Base-by-base conservation (phyloP, 2,329 filamentous ascomycete genomes). In the Alternaria sp. region DNA sequence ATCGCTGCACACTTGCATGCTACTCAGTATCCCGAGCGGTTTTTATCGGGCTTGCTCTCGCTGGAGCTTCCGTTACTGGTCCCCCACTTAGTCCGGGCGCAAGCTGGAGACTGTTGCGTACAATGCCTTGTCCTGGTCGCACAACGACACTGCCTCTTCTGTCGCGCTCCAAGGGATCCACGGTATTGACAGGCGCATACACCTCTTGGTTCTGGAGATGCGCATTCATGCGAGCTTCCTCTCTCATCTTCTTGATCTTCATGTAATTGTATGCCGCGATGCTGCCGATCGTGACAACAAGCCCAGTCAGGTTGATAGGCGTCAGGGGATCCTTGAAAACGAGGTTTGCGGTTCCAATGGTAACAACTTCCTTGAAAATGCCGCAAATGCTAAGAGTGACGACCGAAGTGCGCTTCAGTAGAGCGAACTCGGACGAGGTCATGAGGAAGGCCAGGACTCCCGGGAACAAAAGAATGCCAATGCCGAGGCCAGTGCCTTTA, bases 351-450 rank as follows among this genome's bases (percentile, higher is more conserved):
- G 93, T 93, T 41, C 88, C 90, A 73, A 99, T 98, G 14, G 95
- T 99, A 57, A 99, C 90, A 41, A 98, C 95, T 81, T 99, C 95
- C 79, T 99, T 99, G 85, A 99, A 98, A 64, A 99, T 98, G 63
- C 95, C 95, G 64, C 94, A 97, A 70, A 99, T 97, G 53, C 92
- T 96, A 46, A 99, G 85, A 0, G 95, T 98, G 53, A 99, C 95
- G 54, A 99, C 95, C 1, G 92, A 96, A 0, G 94, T 98, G 49
- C 95, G 92, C 82, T 97, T 91, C 68, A 99, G 86, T 63, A 99
- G 87, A 54, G 95, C 94, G 77, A 98, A 99, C 80, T 99, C 95
- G 55, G 92, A 94, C 0, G 93, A 89, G 18, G 96, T 98, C 95
- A 99, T 99, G 64, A 93, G 87, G 78, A 99, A 99, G 2, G 95